phyloP scores from a whole-genome alignment of 768 basidiomycete species.

The Leccinum imitatum region DNA sequence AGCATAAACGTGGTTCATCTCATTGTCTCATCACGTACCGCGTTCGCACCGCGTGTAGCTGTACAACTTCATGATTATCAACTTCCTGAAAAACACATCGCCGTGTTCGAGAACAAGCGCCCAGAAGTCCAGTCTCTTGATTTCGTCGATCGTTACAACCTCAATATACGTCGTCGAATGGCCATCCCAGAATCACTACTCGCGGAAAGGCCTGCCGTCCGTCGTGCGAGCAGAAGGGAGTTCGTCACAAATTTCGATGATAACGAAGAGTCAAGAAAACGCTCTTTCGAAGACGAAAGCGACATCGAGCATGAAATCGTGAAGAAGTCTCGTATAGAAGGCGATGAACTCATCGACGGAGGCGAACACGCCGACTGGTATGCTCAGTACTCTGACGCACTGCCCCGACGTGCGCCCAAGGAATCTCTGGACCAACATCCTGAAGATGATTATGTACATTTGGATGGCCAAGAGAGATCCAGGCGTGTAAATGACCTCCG shows the following conservation, averaged over 20 bases:
- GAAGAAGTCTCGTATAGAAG: constrained; percentile 57
- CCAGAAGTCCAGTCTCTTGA: constrained; percentile 23
- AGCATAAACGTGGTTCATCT: constrained; percentile 23
- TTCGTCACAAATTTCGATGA: constrained; percentile 23
- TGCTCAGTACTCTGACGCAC: constrained; percentile 29
- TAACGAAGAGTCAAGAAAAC: constrained; percentile 39
- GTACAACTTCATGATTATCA: constrained; percentile 21
- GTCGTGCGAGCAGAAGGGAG: constrained; percentile 34
- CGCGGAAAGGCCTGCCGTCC: constrained; percentile 22
- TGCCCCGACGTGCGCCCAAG: constrained; percentile 46
- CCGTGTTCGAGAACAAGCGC: constrained; percentile 19
- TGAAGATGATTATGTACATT: constrained; percentile 40
- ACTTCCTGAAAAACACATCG: constrained; percentile 14
- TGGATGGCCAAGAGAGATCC: constrained; percentile 45
- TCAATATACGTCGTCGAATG: constrained; percentile 21
- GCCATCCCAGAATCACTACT: constrained; percentile 9
- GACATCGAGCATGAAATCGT: constrained; percentile 41
- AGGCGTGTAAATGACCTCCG: constrained; percentile 38
- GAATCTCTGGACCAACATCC: constrained; percentile 45
- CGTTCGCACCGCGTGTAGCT: constrained; percentile 25
- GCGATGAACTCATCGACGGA: constrained; percentile 46
- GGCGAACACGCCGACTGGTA: constrained; percentile 47
- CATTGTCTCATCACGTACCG: constrained; percentile 25
- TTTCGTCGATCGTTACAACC: constrained; percentile 41
- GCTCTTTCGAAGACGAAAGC: constrained; percentile 45